Percentiles rank a stretch among this genome's conserved stretches.
These are phyloP conservation scores for Litsea cubeba DNA, from an alignment of 164 flowering plant genomes.

Conservation along the genomic window DNA sequence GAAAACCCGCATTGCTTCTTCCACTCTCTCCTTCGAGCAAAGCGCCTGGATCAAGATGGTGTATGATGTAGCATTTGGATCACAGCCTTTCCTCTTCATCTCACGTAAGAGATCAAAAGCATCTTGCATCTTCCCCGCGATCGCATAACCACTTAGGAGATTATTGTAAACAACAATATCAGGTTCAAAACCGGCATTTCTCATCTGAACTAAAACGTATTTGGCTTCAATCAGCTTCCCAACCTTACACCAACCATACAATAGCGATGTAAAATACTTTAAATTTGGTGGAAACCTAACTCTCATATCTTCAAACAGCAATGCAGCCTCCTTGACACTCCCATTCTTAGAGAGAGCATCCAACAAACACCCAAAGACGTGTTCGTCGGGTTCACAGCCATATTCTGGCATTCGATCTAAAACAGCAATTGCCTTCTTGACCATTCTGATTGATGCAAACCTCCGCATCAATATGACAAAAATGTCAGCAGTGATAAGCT, in stretches of 20 bases:
- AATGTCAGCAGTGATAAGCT: constrained; percentile 51
- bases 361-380: constrained; percentile 78
- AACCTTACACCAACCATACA: constrained; percentile 85
- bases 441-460: constrained; percentile 80
- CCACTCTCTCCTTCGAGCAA: constrained; percentile 61
- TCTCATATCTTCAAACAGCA: constrained; percentile 76
- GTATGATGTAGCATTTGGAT: constrained; percentile 76
- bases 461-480: constrained; percentile 81
- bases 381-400: constrained; percentile 84
- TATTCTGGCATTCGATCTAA: constrained; percentile 90
- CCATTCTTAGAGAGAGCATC: constrained; percentile 94
- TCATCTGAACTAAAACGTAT: constrained; percentile 69
- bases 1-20: constrained; percentile 68
- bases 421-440: constrained; percentile 73
- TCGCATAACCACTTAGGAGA: constrained; percentile 65
- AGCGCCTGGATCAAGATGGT: constrained; percentile 76
- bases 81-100: constrained; percentile 66
- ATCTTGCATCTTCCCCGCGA: constrained; percentile 67
- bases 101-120: constrained; percentile 66
- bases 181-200: constrained; percentile 69
- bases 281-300: constrained; percentile 50
- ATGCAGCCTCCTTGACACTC: constrained; percentile 80
- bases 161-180: constrained; percentile 81
- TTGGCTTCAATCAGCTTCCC: constrained; percentile 93
- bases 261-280: constrained; percentile 72